A percentile compares a stretch with the other conserved stretches of the same genome.
phyloP scores from a whole-genome alignment of 306 rosid genomes.

The Echinosophora koreensis region DNA sequence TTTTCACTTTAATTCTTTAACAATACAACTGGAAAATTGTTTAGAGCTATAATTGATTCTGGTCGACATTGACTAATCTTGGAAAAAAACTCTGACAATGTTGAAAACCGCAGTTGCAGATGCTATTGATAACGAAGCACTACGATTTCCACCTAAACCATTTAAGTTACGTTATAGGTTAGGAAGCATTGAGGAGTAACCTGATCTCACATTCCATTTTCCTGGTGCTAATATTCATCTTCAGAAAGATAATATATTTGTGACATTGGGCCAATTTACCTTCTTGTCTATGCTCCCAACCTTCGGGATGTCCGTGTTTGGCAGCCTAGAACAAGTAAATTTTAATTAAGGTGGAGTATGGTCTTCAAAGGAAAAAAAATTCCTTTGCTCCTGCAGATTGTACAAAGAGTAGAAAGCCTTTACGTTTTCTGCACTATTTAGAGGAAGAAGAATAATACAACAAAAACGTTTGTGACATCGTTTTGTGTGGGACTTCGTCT shows the following conservation, averaged over 20 bases:
- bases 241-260: background rate
- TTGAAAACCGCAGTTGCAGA: too few species aligned
- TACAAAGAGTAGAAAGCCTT: background rate
- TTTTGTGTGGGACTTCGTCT: too few species aligned
- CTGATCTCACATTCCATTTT: slow-evolving; percentile 20
- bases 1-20: too few species aligned
- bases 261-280: background rate
- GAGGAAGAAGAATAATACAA: too few species aligned
- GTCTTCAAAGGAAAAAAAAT: background rate
- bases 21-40: too few species aligned
- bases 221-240: background rate
- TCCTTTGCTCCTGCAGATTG: slow-evolving; percentile 18
- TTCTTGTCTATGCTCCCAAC: background rate
- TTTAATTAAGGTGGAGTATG: slow-evolving; percentile 5
- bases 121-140: too few species aligned
- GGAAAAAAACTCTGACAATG: too few species aligned
- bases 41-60: too few species aligned
- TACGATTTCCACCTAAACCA: background rate
- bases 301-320: background rate
- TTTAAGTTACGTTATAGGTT: background rate
- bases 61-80: too few species aligned
- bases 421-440: too few species aligned
- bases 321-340: background rate
- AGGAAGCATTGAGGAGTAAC: background rate
- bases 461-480: too few species aligned